Evolutionary conservation across 305 asterid species (phyloP).

Genomic region (Rubia peregrina): DNA sequence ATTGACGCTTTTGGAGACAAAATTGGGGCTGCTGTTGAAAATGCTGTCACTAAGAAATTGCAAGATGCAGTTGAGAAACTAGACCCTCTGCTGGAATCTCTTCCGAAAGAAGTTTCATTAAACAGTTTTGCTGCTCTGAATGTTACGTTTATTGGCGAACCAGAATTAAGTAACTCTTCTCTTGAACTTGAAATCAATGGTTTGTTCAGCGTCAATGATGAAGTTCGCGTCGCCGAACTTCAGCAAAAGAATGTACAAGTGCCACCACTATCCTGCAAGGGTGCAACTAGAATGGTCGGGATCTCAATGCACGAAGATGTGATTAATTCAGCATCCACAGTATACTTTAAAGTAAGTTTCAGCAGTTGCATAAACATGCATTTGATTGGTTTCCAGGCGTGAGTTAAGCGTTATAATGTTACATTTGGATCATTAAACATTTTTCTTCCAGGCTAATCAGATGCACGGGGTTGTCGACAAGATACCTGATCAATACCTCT

Average conservation of each 20-base stretch:
- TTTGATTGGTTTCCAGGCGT: not conserved
- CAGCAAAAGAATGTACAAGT: constrained; percentile 23
- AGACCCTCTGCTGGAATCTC: constrained; percentile 51
- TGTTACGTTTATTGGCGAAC: constrained; percentile 59
- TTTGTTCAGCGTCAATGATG: constrained; percentile 42
- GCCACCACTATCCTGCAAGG: constrained; percentile 35
- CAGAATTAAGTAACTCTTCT: constrained; percentile 44
- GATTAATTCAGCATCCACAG: constrained; percentile 59
- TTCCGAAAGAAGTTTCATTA: constrained; percentile 69
- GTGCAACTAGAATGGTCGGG: constrained; percentile 57
- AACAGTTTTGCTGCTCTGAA: constrained; percentile 49
- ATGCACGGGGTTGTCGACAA: constrained; percentile 74
- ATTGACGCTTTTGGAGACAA: constrained; percentile 61
- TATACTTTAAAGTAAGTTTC: constrained; percentile 63
- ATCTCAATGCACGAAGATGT: constrained; percentile 69
- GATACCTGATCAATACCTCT: constrained; percentile 33
- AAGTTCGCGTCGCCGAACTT: constrained; percentile 24
- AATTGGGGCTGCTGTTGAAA: constrained; percentile 64
- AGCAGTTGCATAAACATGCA: not conserved
- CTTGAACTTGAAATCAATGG: constrained; percentile 65
- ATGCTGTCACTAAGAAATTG: constrained; percentile 54
- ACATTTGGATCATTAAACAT: constrained; percentile 10
- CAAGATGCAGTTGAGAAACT: constrained; percentile 42
- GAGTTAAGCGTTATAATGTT: not conserved
- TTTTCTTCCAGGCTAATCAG: constrained; percentile 49